Evolutionary conservation across 495 filamentous ascomycete genomes (phyloP).

Genomic region (Penicillium paxilli): DNA sequence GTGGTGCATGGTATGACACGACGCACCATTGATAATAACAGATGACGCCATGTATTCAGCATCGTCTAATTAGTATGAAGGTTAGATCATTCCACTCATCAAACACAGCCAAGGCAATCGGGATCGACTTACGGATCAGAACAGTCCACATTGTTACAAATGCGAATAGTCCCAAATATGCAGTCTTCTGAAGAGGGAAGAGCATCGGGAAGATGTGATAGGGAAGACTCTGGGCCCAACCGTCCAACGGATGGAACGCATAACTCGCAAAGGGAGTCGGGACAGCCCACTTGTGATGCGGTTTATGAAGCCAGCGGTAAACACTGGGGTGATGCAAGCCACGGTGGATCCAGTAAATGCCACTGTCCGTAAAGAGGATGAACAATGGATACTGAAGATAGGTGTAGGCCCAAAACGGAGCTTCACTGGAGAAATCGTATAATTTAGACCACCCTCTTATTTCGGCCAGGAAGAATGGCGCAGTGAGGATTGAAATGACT

Average conservation of each 20-base stretch:
- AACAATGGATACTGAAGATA: conserved; percentile 85
- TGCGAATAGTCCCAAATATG: conserved; percentile 78
- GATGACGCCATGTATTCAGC: conserved; percentile 86
- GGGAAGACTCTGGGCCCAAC: conserved; percentile 84
- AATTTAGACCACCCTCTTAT: conserved; percentile 81
- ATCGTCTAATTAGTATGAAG: conserved; percentile 61
- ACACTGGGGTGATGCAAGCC: conserved; percentile 74
- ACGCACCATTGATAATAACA: conserved; percentile 84
- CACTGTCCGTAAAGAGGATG: conserved; percentile 84
- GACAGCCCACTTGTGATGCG: conserved; percentile 99
- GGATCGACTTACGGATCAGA: conserved; percentile 62
- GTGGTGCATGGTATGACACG: conserved; percentile 94
- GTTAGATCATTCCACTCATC: not conserved
- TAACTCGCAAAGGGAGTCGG: conserved; percentile 88
- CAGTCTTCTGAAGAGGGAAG: conserved; percentile 88
- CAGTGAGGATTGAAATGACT: conserved; percentile 75
- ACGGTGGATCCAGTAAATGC: conserved; percentile 93
- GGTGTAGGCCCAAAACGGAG: conserved; percentile 71
- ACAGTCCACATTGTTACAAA: conserved; percentile 97
- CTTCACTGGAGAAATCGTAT: conserved; percentile 71
- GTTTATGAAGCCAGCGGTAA: conserved; percentile 89
- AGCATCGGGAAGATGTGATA: conserved; percentile 91
- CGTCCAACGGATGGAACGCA: conserved; percentile 93
- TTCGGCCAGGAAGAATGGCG: conserved; percentile 77
- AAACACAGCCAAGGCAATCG: not conserved